Base-by-base conservation (phyloP, 2,329 filamentous ascomycete genomes). In the Didymella pinodella region DNA sequence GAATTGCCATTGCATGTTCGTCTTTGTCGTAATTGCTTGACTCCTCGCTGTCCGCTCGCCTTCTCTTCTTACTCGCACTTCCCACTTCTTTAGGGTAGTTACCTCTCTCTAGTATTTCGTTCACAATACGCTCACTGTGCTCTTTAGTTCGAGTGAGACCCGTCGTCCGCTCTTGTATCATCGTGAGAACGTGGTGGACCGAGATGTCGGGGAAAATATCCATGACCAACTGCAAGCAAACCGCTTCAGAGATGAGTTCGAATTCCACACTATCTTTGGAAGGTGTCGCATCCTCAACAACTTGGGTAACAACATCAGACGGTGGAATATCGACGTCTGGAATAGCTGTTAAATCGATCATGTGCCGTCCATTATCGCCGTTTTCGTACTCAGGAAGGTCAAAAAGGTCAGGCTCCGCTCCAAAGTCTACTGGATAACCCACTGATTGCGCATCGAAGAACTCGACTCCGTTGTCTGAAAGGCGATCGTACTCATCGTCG, bases 41-140 rank as follows among this genome's bases (percentile, higher is more conserved):
- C 12, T 68, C 67, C 25, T 68, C 67, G 20, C 66, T 64, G 22
- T 66, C 59, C 26, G 47, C 63, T 34, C 71, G 64, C 58, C 76
- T 75, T 48, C 75, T 69, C 58, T 70, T 72, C 5, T 65, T 67
- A 18, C 61, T 65, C n/a, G 49, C 48, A 20, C 62, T 62, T 22
- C 76, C 71, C 4, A 56, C 50, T 52, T 77, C 73, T 64, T 72
- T 77, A 8, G 75, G 75, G 59, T 77, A 77, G 1, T 48, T 46
- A n/a, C 58, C 65, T 34, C 76, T 64, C 36, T 77, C 75, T 7
- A 77, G 61, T 26, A 77, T 63, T 8, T 64, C 54, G 8, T 63
- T 57, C 31, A 78, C 66, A 25, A 78, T 59, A 16, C 52, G 56
- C 49, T 75, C 68, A 50, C 72, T 75, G 48, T 62, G 64, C 6